Conservation (phyloP, 768 basidiomycete species). For the Tylopilus vinaceipallidus region DNA sequence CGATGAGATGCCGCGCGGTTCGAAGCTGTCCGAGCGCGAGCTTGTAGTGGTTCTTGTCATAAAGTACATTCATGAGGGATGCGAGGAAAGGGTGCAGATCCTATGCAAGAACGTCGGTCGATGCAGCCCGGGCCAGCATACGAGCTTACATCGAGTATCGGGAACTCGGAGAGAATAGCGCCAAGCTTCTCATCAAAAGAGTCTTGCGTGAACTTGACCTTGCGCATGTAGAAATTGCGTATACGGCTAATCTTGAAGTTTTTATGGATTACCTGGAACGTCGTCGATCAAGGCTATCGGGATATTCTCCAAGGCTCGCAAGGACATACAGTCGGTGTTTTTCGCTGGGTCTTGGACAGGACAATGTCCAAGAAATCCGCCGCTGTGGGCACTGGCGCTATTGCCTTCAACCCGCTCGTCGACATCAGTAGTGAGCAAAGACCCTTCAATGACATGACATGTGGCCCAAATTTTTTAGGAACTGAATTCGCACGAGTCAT, state of each 20-base stretch:
- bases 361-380: constrained; percentile 94
- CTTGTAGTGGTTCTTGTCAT: constrained; percentile 99
- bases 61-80: constrained; percentile 95
- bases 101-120: constrained; percentile 29
- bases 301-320: background rate
- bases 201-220: constrained; percentile 98
- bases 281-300: constrained; percentile 3
- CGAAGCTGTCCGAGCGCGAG: constrained; percentile 96
- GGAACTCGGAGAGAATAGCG: constrained; percentile 93
- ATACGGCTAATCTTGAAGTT: constrained; percentile 99
- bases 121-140: background rate
- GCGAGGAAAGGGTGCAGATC: constrained; percentile 96
- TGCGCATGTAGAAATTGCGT: constrained; percentile 98
- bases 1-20: constrained; percentile 93
- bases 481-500: constrained; percentile 10
- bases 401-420: constrained; percentile 91
- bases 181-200: constrained; percentile 94
- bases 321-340: constrained; percentile 82
- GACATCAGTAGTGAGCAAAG: constrained; percentile 47
- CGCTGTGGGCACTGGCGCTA: constrained; percentile 98
- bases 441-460: too few species aligned
- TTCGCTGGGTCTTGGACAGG: constrained; percentile 90
- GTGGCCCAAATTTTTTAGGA: constrained; percentile 11
- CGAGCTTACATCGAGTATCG: constrained; percentile 86
- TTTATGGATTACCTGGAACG: constrained; percentile 88